Evolutionary conservation across 805 yeast genomes (phyloP).

Genomic region (Teunomyces funiuensis): DNA sequence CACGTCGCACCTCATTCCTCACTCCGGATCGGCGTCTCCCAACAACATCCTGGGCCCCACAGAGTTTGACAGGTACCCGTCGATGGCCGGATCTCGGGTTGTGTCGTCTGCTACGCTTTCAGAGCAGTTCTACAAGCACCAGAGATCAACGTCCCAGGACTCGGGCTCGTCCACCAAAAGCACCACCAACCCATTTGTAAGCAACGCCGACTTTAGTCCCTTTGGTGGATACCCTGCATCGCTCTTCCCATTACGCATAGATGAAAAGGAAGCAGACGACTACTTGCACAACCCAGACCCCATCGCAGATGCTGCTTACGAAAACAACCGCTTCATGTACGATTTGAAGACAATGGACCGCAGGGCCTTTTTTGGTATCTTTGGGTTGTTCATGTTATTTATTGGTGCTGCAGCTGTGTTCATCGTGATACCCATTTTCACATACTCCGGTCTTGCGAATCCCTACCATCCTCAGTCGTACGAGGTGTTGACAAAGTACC

Average conservation of each 20-base stretch:
- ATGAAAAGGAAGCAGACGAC: slow-evolving; percentile 29
- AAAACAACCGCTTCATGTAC: slow-evolving; percentile 24
- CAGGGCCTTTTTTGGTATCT: slow-evolving; percentile 21
- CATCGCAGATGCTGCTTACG: slow-evolving; percentile 28
- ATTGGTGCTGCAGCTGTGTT: slow-evolving; percentile 19
- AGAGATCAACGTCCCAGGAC: slow-evolving; percentile 19
- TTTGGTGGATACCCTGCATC: slow-evolving; percentile 32
- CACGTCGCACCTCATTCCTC: neutral
- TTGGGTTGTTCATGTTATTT: slow-evolving; percentile 20
- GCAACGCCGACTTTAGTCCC: slow-evolving; percentile 38
- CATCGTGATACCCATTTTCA: slow-evolving; percentile 24
- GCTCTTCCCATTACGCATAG: slow-evolving; percentile 29
- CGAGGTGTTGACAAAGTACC: slow-evolving; percentile 53
- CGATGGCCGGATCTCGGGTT: slow-evolving; percentile 56
- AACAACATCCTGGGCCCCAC: slow-evolving; percentile 42
- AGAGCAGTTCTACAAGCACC: slow-evolving; percentile 1
- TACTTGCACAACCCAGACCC: slow-evolving; percentile 33
- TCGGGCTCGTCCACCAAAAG: slow-evolving; percentile 42
- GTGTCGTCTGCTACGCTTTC: slow-evolving; percentile 46
- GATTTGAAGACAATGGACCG: slow-evolving; percentile 26
- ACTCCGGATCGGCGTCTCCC: neutral
- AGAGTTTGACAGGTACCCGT: slow-evolving; percentile 69
- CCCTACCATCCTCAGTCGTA: slow-evolving; percentile 29
- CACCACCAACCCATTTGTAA: slow-evolving; percentile 38
- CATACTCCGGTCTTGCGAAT: slow-evolving; percentile 22